Percentiles rank a stretch among this genome's conserved stretches.
These are phyloP conservation scores for Penicillium palitans DNA, from an alignment of 2,329 filamentous ascomycete species.

Conservation along the genomic window DNA sequence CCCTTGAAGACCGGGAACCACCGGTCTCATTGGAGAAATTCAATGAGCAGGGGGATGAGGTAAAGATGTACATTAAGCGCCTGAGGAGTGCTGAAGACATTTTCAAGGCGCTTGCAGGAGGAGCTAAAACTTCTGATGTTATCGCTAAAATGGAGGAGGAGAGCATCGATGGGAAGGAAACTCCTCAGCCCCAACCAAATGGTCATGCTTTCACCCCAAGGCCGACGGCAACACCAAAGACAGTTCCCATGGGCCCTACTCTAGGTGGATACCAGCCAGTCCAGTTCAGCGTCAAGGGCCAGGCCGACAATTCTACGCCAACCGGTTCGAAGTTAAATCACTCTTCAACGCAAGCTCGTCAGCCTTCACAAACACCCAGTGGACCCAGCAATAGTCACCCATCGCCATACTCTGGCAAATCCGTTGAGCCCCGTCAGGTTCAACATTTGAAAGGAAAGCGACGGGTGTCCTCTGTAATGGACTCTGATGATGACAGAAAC, in stretches of 20 bases:
- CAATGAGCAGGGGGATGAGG: not conserved
- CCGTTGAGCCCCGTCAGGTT: not conserved
- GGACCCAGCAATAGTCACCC: not conserved
- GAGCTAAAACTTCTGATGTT: not conserved
- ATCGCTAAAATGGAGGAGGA: not conserved
- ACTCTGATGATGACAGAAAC: not conserved
- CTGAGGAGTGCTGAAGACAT: constrained; percentile 1
- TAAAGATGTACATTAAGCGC: constrained; percentile 1
- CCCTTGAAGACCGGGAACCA: not conserved
- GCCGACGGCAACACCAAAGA: not conserved
- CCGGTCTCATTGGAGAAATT: not conserved
- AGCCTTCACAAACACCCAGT: not conserved
- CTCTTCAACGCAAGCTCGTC: not conserved
- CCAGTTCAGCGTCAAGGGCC: not conserved
- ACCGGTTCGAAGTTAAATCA: not conserved
- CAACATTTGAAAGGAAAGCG: constrained; percentile 1
- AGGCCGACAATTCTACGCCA: not conserved
- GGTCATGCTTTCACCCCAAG: not conserved
- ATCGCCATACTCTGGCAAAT: not conserved
- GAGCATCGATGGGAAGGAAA: not conserved
- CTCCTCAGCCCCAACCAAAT: not conserved
- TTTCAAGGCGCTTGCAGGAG: not conserved
- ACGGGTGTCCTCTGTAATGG: not conserved
- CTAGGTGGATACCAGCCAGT: not conserved
- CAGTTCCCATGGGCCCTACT: not conserved